These are phyloP conservation scores for Malus hybrid DNA, from an alignment of 331 rosid species.

Conservation along the genomic window DNA sequence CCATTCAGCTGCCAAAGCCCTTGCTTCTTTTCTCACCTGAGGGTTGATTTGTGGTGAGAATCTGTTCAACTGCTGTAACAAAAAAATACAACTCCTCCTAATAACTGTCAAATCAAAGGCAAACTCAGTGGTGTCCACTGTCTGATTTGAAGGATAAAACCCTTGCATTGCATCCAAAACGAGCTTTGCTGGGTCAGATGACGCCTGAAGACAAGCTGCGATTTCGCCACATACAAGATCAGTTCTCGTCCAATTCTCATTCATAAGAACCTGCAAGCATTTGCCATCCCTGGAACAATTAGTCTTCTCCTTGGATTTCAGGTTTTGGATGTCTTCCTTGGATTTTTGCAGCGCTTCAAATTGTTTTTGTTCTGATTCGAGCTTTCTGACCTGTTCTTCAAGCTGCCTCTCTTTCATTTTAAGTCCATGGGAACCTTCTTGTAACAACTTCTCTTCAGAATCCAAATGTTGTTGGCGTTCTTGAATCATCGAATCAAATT, in stretches of 20 bases:
- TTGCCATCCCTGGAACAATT: constrained; percentile 1
- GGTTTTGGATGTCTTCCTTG: not conserved
- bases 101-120: constrained; percentile 20
- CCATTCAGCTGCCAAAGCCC: constrained; percentile 30
- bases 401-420: not conserved
- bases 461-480: not conserved
- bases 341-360: not conserved
- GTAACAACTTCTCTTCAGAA: constrained; percentile 2
- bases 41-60: constrained; percentile 11
- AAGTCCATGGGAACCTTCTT: not conserved
- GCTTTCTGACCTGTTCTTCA: not conserved
- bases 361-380: not conserved
- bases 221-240: constrained; percentile 13
- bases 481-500: not conserved
- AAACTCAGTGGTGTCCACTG: not conserved
- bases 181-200: constrained; percentile 26
- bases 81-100: constrained; percentile 28
- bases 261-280: constrained; percentile 22
- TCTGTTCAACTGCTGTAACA: constrained; percentile 27
- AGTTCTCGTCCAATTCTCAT: constrained; percentile 4
- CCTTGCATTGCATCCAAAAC: constrained; percentile 41
- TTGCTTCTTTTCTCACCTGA: constrained; percentile 28
- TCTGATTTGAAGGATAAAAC: constrained; percentile 16
- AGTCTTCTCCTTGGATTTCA: not conserved
- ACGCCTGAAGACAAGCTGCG: constrained; percentile 13